Percentiles rank a stretch among this genome's conserved stretches.
phyloP scores from a whole-genome alignment of 139 green algal species.

The Dunaliella primolecta region DNA sequence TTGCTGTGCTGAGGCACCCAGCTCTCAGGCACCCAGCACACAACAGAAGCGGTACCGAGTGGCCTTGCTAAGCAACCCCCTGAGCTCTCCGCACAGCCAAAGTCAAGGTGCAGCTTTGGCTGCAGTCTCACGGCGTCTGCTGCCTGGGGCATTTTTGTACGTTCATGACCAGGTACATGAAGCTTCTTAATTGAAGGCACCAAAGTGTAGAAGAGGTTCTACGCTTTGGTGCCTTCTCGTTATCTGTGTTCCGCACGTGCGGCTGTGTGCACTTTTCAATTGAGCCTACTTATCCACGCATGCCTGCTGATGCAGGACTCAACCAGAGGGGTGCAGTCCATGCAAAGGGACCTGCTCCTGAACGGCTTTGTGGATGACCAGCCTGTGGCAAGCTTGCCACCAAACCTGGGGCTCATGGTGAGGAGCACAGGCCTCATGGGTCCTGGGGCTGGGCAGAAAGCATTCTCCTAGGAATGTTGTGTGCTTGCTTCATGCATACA shows the following conservation, averaged over 20 bases:
- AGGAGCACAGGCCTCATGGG: too few relatives aligned
- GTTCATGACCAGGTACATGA: conserved; percentile 9
- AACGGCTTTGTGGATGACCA: conserved; percentile 45
- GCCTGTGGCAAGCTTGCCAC: neutral
- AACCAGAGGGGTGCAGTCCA: neutral
- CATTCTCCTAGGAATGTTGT: too few relatives aligned
- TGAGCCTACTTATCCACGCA: neutral
- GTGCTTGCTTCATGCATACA: too few relatives aligned
- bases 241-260: too few relatives aligned
- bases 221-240: too few relatives aligned
- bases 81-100: neutral
- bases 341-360: conserved; percentile 56
- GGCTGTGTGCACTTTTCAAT: too few relatives aligned
- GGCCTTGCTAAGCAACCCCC: neutral
- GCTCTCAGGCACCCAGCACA: too few relatives aligned
- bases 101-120: neutral
- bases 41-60: neutral
- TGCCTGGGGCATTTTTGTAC: neutral
- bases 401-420: conserved; percentile 11
- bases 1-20: neutral
- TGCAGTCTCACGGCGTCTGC: neutral
- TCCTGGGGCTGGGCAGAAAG: too few relatives aligned
- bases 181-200: too few relatives aligned
- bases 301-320: neutral
- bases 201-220: too few relatives aligned